Evolutionary conservation across 495 filamentous ascomycete genomes (phyloP), one percentile per base, ranked within the genome.

Genomic region (Aspergillus sclerotioniger): DNA sequence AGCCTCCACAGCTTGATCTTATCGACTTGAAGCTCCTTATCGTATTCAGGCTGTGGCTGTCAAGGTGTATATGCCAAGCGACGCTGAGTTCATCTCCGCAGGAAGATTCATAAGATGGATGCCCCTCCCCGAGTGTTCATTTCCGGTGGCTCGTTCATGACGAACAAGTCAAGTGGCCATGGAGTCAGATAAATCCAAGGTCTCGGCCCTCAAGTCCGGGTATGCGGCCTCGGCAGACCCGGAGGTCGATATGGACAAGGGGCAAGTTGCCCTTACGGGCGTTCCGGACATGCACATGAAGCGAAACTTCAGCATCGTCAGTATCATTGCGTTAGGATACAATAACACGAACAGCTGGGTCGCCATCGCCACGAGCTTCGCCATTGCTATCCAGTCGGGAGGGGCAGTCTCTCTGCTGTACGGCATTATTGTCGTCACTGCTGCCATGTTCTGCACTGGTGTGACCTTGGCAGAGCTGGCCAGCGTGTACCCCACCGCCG

Each of bases 401-500:
- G 71, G 71, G 3, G 55, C 67, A 3, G 52, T 67, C n/a, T 67
- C 71, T 7, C 54, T 74, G 1, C 52, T 74, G 2, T 74, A 74
- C 44, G 71, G 71, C 44, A 58, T 66, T 39, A 63, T 74, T 17
- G 51, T 63, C 15, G 63, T 67, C 10, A 57, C 65, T 8, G 32
- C 66, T 35, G 61, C 69, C 32, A 67, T 67, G 58, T 53, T 64
- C 47, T 71, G 67, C 15, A 69, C 79, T 13, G 79, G 77, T 2
- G 65, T 75, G 5, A 77, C 74, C 15, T 65, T 82, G 28, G 78
- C 75, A 19, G 81, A 83, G 62, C 66, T 83, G 20, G 74, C 76
- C 1, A 76, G 77, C 9, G 76, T 76, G 49, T 82, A 78, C 67
- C 78, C 79, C 0, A 82, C 81, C 0, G 77, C 78, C 1, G 80